Evolutionary conservation across 805 yeast genomes (phyloP).

Genomic region (Candida gorgasii): DNA sequence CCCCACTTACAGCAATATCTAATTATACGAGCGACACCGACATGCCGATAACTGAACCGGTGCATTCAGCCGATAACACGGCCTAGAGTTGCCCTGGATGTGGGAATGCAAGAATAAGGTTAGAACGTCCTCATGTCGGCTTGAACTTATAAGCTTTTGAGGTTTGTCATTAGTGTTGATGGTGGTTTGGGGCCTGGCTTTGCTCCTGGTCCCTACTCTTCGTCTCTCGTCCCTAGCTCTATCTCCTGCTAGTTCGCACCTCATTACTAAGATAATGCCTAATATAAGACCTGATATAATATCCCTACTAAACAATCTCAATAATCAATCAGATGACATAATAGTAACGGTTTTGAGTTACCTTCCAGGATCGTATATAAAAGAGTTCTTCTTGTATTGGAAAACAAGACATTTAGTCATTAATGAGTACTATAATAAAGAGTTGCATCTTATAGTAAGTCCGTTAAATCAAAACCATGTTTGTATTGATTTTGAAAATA

Average conservation of each 20-base stretch:
- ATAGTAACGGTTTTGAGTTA: conserved; percentile 19
- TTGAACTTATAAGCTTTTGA: too few relatives aligned
- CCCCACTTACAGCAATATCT: too few relatives aligned
- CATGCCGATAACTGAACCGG: too few relatives aligned
- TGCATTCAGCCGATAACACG: too few relatives aligned
- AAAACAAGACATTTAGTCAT: conserved; percentile 25
- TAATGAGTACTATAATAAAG: conserved; percentile 28
- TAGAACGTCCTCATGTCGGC: too few relatives aligned
- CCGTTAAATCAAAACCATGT: conserved; percentile 21
- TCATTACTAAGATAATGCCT: background rate
- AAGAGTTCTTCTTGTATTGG: conserved; percentile 25
- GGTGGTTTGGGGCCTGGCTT: too few relatives aligned
- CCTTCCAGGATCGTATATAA: conserved; percentile 22
- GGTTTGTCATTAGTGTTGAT: too few relatives aligned
- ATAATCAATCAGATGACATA: conserved; percentile 24
- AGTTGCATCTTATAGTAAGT: conserved; percentile 33
- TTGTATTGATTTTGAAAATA: conserved; percentile 2
- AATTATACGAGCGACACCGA: background rate
- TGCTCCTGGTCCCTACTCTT: too few relatives aligned
- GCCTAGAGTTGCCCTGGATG: too few relatives aligned
- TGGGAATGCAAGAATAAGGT: too few relatives aligned
- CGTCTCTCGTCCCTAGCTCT: background rate
- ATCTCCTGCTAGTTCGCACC: background rate
- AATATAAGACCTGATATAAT: too few relatives aligned
- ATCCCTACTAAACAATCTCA: background rate